A percentile compares a stretch with the other conserved stretches of the same genome.
phyloP scores from a whole-genome alignment of 805 yeast species.

The Candida argentea region DNA sequence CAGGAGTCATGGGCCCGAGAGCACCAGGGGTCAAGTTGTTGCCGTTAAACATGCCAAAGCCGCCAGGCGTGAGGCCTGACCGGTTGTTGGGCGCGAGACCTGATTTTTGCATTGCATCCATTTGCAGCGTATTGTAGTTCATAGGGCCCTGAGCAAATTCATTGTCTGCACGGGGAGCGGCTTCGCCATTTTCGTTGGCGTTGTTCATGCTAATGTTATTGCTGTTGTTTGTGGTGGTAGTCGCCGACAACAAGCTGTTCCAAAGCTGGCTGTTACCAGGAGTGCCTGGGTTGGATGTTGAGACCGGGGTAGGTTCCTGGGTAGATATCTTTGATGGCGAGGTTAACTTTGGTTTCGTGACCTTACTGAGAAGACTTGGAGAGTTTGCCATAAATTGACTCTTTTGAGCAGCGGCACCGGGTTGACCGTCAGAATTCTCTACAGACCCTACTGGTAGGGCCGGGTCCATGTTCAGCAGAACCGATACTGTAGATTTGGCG shows the following conservation, averaged over 20 bases:
- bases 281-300: constrained; percentile 36
- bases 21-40: constrained; percentile 22
- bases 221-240: constrained; percentile 12
- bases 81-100: constrained; percentile 77
- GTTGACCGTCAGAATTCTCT: too few species aligned
- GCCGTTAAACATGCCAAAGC: constrained; percentile 1
- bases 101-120: constrained; percentile 2
- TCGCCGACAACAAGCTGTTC: constrained; percentile 37
- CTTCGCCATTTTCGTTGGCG: too few species aligned
- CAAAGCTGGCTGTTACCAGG: constrained; percentile 41
- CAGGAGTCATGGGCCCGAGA: constrained; percentile 39
- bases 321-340: constrained; percentile 20
- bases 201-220: constrained; percentile 4
- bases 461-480: constrained; percentile 1
- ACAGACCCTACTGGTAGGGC: constrained; percentile 3
- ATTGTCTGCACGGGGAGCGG: constrained; percentile 4
- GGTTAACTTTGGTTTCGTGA: too few species aligned
- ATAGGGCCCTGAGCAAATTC: constrained; percentile 6
- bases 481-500: too few species aligned
- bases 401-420: too few species aligned
- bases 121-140: neutral
- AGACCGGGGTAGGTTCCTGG: constrained; percentile 23
- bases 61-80: constrained; percentile 63
- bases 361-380: too few species aligned
- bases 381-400: too few species aligned